Evolutionary conservation across 2,329 filamentous ascomycete genomes (phyloP).

Genomic region (Aspergillus chevalieri): DNA sequence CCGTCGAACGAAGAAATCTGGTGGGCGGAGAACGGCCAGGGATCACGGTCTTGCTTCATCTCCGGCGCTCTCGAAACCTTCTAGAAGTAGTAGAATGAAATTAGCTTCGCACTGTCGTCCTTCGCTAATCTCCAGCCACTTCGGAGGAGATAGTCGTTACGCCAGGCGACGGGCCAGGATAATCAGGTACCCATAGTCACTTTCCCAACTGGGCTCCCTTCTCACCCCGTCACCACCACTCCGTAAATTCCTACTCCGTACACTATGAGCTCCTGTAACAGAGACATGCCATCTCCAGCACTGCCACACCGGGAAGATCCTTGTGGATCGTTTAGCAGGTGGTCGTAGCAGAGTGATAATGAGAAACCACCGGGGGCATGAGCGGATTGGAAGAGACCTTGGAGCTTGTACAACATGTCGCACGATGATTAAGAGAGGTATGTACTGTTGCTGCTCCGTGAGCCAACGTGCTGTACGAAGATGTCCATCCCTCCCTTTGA

Average conservation of each 20-base stretch:
- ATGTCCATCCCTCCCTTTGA: background rate
- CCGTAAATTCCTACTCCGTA: no score
- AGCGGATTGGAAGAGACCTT: slow-evolving; percentile 1
- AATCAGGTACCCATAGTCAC: slow-evolving; percentile 2
- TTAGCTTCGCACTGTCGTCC: slow-evolving; percentile 23
- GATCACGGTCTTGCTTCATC: background rate
- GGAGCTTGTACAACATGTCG: slow-evolving; percentile 5
- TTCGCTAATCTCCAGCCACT: slow-evolving; percentile 18
- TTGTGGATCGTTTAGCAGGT: background rate
- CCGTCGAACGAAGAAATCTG: slow-evolving; percentile 2
- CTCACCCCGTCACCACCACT: background rate
- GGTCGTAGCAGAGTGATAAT: background rate
- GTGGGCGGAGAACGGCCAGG: background rate
- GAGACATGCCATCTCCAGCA: background rate
- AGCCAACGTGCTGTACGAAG: background rate
- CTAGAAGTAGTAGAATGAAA: slow-evolving; percentile 22
- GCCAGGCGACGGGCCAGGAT: slow-evolving; percentile 4
- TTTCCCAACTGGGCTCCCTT: background rate
- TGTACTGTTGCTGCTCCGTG: background rate
- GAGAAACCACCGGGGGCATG: background rate
- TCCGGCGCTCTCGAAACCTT: background rate
- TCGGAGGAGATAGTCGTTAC: slow-evolving; percentile 16
- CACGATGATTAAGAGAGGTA: slow-evolving; percentile 7
- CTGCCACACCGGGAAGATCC: background rate
- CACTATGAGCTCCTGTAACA: background rate